Evolutionary conservation across 768 basidiomycete genomes (phyloP).

Genomic region (Amanita inopinata): DNA sequence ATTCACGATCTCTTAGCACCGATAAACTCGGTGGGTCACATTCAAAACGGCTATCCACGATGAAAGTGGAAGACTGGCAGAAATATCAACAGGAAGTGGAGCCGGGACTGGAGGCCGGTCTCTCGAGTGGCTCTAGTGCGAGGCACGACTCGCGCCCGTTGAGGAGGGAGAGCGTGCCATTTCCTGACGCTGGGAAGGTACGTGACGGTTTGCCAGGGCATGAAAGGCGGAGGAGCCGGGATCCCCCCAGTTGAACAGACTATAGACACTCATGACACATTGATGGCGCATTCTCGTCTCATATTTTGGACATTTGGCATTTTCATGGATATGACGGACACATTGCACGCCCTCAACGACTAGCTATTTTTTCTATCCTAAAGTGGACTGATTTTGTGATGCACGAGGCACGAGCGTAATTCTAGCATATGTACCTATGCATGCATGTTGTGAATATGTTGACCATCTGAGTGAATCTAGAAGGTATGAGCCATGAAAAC

Average conservation of each 20-base stretch:
- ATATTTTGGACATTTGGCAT: neutral
- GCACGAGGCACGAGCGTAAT: too few species aligned
- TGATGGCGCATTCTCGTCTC: neutral
- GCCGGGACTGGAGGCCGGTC: slow-evolving; percentile 13
- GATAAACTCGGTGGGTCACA: slow-evolving; percentile 46
- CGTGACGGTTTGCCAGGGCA: slow-evolving; percentile 11
- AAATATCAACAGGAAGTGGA: slow-evolving; percentile 51
- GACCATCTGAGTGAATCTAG: too few species aligned
- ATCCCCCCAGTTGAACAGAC: too few species aligned
- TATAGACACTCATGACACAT: neutral
- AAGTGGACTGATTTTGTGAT: neutral
- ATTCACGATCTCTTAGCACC: slow-evolving; percentile 51
- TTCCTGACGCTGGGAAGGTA: slow-evolving; percentile 35
- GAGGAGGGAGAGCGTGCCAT: slow-evolving; percentile 38
- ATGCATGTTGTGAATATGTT: slow-evolving; percentile 7
- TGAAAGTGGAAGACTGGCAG: slow-evolving; percentile 86
- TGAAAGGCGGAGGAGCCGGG: slow-evolving; percentile 4
- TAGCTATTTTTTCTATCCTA: slow-evolving; percentile 3
- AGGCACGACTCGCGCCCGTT: neutral
- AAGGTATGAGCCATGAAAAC: slow-evolving; percentile 7
- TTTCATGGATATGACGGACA: slow-evolving; percentile 7
- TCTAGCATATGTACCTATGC: slow-evolving; percentile 7
- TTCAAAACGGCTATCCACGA: slow-evolving; percentile 56
- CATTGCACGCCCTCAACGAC: too few species aligned
- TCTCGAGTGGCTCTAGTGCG: slow-evolving; percentile 19